Conservation (phyloP, 2,329 filamentous ascomycete genomes). For the Ustulina deusta region DNA sequence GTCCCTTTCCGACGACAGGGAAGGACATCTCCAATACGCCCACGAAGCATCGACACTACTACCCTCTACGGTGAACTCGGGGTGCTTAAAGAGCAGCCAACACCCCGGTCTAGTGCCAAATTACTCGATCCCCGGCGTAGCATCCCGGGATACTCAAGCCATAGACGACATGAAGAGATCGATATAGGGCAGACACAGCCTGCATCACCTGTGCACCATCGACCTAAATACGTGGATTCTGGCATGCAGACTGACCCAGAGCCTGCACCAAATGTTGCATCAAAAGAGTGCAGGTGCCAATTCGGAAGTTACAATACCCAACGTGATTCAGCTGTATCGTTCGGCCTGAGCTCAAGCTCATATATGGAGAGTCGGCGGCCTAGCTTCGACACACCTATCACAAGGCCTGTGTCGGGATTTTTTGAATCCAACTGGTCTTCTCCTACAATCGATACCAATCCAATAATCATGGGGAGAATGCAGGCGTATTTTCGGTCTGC, state of each 20-base stretch:
- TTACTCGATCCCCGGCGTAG: slow-evolving; percentile 15
- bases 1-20: slow-evolving; percentile 38
- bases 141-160: neutral
- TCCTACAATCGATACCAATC: slow-evolving; percentile 39
- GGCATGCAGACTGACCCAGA: slow-evolving; percentile 48
- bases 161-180: slow-evolving; percentile 22
- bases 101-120: slow-evolving; percentile 24
- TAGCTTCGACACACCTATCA: slow-evolving; percentile 44
- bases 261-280: slow-evolving; percentile 1
- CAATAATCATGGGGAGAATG: slow-evolving; percentile 51
- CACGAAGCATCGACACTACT: slow-evolving; percentile 41
- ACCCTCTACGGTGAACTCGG: slow-evolving; percentile 35
- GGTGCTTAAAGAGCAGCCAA: slow-evolving; percentile 45
- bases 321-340: slow-evolving; percentile 42
- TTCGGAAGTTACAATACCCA: slow-evolving; percentile 17
- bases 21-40: slow-evolving; percentile 40
- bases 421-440: slow-evolving; percentile 20
- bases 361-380: slow-evolving; percentile 43
- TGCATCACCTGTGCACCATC: slow-evolving; percentile 6
- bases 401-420: slow-evolving; percentile 41
- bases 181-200: slow-evolving; percentile 1
- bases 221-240: slow-evolving; percentile 45
- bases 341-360: slow-evolving; percentile 23
- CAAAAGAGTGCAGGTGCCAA: slow-evolving; percentile 21
- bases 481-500: slow-evolving; percentile 50